Conservation (phyloP, 2,329 filamentous ascomycete species). For the Sphaceloma murrayae region DNA sequence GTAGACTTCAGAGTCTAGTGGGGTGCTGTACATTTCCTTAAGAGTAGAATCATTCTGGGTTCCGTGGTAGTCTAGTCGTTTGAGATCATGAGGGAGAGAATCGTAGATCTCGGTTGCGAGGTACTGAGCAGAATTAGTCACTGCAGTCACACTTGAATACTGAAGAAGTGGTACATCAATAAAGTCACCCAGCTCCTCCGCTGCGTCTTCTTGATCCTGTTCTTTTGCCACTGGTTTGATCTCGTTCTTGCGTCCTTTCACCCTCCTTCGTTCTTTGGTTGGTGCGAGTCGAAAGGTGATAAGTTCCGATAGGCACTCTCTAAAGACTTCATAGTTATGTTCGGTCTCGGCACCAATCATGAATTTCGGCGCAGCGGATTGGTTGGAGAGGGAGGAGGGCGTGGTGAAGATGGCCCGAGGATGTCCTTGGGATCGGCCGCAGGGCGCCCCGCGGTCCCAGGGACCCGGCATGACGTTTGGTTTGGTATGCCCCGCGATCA, state of each 20-base stretch:
- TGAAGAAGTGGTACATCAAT: too few species aligned
- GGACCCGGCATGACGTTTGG: constrained; percentile 2
- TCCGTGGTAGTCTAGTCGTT: constrained; percentile 50
- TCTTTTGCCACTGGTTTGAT: constrained; percentile 28
- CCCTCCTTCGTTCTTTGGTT: constrained; percentile 39
- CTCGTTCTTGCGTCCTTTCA: constrained; percentile 33
- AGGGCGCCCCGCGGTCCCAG: background rate
- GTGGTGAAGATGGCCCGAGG: background rate
- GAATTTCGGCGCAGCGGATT: constrained; percentile 2
- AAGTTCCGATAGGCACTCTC: constrained; percentile 62
- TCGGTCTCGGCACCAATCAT: constrained; percentile 33
- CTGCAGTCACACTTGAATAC: background rate
- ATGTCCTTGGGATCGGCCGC: constrained; percentile 3
- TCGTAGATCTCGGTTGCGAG: constrained; percentile 61
- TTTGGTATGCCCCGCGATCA: background rate
- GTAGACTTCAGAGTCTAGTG: constrained; percentile 32
- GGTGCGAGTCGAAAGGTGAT: constrained; percentile 53
- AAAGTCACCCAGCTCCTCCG: constrained; percentile 68
- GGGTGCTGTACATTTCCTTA: constrained; percentile 47
- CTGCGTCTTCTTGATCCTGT: constrained; percentile 32
- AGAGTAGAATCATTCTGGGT: constrained; percentile 44
- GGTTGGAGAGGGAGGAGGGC: background rate
- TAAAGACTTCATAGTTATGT: constrained; percentile 57
- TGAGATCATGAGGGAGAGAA: constrained; percentile 52
- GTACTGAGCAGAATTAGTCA: constrained; percentile 40